Conservation (phyloP, 1,284 basidiomycete species). For the Vanrija sp. region DNA sequence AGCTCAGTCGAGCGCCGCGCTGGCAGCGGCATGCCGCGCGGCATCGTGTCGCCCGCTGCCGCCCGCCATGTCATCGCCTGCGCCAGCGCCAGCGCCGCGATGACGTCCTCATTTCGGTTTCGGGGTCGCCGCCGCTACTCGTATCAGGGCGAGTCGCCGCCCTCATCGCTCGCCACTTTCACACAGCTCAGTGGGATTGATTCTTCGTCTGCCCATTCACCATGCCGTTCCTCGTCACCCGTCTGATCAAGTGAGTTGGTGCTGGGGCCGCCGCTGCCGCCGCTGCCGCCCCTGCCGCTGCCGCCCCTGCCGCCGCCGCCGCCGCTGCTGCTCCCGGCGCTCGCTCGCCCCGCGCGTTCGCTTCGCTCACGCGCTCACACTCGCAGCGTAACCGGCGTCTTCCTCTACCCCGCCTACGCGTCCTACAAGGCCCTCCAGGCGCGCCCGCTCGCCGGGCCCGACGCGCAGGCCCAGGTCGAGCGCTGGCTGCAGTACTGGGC, state of each 20-base stretch:
- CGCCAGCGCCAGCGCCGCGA: no score
- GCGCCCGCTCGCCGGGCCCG: slow-evolving; percentile 57
- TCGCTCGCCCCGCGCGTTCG: no score
- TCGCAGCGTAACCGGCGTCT: slow-evolving; percentile 38
- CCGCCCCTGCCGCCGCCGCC: slow-evolving; percentile 18
- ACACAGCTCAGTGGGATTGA: no score
- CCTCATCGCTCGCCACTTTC: no score
- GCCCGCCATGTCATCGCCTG: no score
- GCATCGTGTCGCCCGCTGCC: no score
- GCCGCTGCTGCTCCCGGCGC: slow-evolving; percentile 41
- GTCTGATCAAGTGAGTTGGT: slow-evolving; percentile 8
- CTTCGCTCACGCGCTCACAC: background rate
- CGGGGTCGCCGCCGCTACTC: no score
- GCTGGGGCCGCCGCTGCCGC: background rate
- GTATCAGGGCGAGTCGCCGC: no score
- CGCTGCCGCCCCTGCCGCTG: background rate
- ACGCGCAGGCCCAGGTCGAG: slow-evolving; percentile 51
- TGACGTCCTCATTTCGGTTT: no score
- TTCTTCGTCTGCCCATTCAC: background rate
- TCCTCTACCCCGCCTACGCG: slow-evolving; percentile 50
- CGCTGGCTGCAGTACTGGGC: slow-evolving; percentile 53
- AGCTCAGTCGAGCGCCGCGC: no score
- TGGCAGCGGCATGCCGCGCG: no score
- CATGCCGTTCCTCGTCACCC: slow-evolving; percentile 12
- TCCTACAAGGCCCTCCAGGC: slow-evolving; percentile 55